Percentiles rank a stretch among this genome's conserved stretches.
Conservation (phyloP, 2,329 filamentous ascomycete genomes). For the Fusarium phyllophilum region DNA sequence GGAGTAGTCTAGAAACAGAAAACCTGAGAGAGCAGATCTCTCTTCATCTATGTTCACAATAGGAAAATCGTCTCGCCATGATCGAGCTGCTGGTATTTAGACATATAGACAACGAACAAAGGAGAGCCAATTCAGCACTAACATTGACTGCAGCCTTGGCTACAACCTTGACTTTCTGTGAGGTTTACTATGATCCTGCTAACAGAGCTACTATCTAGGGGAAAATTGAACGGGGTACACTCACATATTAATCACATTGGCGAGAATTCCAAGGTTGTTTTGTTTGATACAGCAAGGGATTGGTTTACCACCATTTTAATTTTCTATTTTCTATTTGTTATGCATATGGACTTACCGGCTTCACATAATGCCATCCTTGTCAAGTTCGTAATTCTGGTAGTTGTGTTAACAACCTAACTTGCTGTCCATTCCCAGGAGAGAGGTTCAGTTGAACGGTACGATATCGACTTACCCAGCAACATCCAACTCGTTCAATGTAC, state of each 20-base stretch:
- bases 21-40: background rate
- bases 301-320: background rate
- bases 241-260: background rate
- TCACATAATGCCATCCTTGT: background rate
- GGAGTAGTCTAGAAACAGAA: background rate
- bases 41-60: background rate
- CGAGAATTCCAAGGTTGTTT: background rate
- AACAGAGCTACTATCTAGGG: background rate
- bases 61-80: too few species aligned
- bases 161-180: background rate
- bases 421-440: background rate
- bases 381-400: background rate
- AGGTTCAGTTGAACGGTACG: background rate
- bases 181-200: background rate
- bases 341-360: background rate
- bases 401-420: background rate
- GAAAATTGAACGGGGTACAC: background rate
- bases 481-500: background rate
- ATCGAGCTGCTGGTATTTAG: background rate
- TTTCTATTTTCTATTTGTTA: background rate
- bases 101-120: background rate
- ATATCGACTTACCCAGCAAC: background rate
- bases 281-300: background rate
- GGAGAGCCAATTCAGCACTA: background rate
- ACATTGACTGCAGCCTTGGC: background rate